Base-by-base conservation (phyloP, 176 grass and related monocot species). In the Musa acuminata region DNA sequence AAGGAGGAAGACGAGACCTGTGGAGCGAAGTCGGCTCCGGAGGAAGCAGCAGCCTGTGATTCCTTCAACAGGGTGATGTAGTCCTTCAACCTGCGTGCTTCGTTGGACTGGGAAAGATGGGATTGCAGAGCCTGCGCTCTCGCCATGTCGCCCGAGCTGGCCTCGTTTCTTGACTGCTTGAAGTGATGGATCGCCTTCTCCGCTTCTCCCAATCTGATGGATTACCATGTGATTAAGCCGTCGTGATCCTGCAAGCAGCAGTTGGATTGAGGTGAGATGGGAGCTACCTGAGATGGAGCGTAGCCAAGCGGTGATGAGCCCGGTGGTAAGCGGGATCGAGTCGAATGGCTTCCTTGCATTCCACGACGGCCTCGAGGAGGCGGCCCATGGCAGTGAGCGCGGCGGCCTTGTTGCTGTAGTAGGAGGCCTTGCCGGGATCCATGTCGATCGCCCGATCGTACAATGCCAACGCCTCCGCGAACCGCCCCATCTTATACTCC, bases 181-280 rank as follows among this genome's bases (percentile, higher is more conserved):
- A 87, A 70, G 83, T 89, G 89, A 63, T 99, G 72, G 3, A 92
- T 86, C 53, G 96, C 91, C 48, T 91, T 99, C 60, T 89, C 96
- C 26, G 96, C 75, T 14, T 99, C 86, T 72, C 96, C 96, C 90
- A 95, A 84, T 89, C 96, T 95, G 73, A 69, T 74, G 54, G 19
- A 55, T 23, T 24, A 24, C 6, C 9, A 43, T 43, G 35, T 43
- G 35, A 43, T 43, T 43, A 43, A 6, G 35, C 35, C 4, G 35
- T 43, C 35, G 35, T 43, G 4, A 43, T 43, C 35, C 35, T 43
- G 35, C 35, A 43, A 43, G 35, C 35, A 43, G 35, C 35, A 43
- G 35, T 43, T 43, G 35, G 35, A 43, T 43, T 69, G 11, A 17
- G 17, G 16, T 27, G 25, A 27, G 19, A 23, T 16, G 17, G 2